Evolutionary conservation across 1,284 basidiomycete genomes (phyloP).

Genomic region (Rhodotorula sp.): DNA sequence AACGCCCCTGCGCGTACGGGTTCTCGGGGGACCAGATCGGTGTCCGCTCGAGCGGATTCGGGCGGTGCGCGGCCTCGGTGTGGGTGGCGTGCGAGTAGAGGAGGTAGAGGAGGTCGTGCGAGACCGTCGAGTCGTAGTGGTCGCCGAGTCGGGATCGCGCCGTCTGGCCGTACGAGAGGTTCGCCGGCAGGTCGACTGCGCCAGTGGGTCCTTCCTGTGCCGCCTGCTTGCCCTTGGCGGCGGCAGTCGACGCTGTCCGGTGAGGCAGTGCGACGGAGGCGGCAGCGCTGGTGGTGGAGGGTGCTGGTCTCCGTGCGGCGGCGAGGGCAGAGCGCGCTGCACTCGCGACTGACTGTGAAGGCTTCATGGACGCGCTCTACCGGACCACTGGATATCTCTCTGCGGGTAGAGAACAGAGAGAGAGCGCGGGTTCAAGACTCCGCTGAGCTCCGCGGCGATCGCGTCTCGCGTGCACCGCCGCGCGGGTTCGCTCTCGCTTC

Average conservation of each 20-base stretch:
- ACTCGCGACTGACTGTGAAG: neutral
- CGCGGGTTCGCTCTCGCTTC: neutral
- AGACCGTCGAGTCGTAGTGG: constrained; percentile 80
- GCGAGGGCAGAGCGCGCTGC: constrained; percentile 14
- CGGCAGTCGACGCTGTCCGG: constrained; percentile 2
- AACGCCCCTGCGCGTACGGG: constrained; percentile 72
- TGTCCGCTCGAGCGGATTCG: constrained; percentile 50
- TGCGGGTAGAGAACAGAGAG: neutral
- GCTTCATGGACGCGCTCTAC: constrained; percentile 7
- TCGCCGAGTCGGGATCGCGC: constrained; percentile 73
- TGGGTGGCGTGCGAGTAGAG: constrained; percentile 72
- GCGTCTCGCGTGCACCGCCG: neutral
- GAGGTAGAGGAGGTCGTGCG: constrained; percentile 91
- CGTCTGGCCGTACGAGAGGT: constrained; percentile 50
- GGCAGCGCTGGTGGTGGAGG: neutral
- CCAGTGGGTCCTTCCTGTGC: neutral
- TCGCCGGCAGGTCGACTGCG: neutral
- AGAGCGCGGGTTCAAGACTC: neutral
- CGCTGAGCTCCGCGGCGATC: neutral
- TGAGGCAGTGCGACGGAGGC: neutral
- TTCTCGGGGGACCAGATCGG: constrained; percentile 71
- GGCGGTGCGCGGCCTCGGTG: constrained; percentile 43
- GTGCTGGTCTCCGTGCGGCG: neutral
- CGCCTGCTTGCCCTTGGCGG: neutral
- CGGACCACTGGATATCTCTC: neutral